phyloP scores from a whole-genome alignment of 306 rosid species.

The Pterocarpus macrocarpus region DNA sequence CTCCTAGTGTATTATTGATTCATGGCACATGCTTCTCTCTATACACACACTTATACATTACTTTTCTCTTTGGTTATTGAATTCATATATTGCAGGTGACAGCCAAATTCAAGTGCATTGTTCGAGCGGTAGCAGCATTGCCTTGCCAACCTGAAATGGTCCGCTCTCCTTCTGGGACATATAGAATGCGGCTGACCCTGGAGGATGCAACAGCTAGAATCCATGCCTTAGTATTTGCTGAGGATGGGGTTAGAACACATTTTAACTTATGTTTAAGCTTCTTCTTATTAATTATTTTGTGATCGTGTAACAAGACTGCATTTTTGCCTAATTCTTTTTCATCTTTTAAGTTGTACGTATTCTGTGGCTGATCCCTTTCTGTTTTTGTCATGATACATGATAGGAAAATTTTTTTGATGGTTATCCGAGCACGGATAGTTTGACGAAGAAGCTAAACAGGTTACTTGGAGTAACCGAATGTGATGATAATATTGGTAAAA shows the following conservation, averaged over 20 bases:
- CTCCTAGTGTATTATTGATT: neutral
- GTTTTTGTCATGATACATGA: slow-evolving; percentile 14
- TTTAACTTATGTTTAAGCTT: neutral
- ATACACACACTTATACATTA: neutral
- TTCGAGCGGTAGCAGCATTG: slow-evolving; percentile 62
- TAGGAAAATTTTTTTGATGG: slow-evolving; percentile 70
- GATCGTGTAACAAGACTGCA: neutral
- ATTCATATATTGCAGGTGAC: slow-evolving; percentile 59
- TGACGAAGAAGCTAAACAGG: slow-evolving; percentile 54
- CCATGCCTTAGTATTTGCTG: slow-evolving; percentile 60
- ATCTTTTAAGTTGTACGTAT: neutral
- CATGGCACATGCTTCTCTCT: neutral
- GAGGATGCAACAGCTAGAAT: slow-evolving; percentile 90
- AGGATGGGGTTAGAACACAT: slow-evolving; percentile 70
- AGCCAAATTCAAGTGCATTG: slow-evolving; percentile 67
- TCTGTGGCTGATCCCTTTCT: neutral
- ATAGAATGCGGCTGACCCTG: slow-evolving; percentile 63
- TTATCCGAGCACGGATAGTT: slow-evolving; percentile 34
- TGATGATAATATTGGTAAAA: slow-evolving; percentile 10
- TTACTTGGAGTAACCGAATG: slow-evolving; percentile 60
- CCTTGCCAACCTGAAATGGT: slow-evolving; percentile 60
- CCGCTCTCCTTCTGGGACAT: slow-evolving; percentile 46
- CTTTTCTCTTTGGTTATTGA: slow-evolving; percentile 6
- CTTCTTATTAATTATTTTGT: slow-evolving; percentile 15
- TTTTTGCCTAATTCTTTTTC: neutral